Evolutionary conservation across 179 eudicot species (phyloP).

Genomic region (Kewa caespitosa): DNA sequence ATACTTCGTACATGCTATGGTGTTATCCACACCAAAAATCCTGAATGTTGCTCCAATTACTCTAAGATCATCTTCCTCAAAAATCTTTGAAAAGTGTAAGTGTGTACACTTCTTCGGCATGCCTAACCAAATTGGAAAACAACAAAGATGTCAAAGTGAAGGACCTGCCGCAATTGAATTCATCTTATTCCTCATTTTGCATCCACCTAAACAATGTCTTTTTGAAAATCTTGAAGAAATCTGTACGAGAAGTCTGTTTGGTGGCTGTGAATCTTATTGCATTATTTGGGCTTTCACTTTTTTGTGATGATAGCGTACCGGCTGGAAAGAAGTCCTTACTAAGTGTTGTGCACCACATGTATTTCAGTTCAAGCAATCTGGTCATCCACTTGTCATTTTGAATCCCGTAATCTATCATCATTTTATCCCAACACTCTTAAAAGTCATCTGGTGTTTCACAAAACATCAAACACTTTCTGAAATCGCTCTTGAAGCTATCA

Average conservation of each 20-base stretch:
- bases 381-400: neutral
- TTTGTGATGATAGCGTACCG: conserved; percentile 5
- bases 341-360: conserved; percentile 14
- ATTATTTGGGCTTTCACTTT: conserved; percentile 4
- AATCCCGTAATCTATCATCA: neutral
- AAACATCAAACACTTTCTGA: neutral
- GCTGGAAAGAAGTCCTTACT: conserved; percentile 18
- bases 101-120: too few species aligned
- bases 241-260: neutral
- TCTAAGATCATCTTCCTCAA: too few species aligned
- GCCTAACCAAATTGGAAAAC: too few species aligned
- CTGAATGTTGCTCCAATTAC: too few species aligned
- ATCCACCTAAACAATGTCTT: too few species aligned
- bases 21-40: too few species aligned
- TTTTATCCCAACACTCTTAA: neutral
- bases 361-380: neutral
- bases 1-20: too few species aligned
- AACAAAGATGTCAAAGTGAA: too few species aligned
- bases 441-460: conserved; percentile 1
- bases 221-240: conserved; percentile 2
- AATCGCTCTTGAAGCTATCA: conserved; percentile 1
- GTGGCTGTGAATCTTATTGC: conserved; percentile 11
- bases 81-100: too few species aligned
- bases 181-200: too few species aligned
- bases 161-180: too few species aligned